Conservation (phyloP, 176 grass and related monocot genomes). For the Hordeum vulgare region MorexV3_pseudomolecules_assembly NC_058518.1:51808177-51808676, state of each 20-base stretch:
- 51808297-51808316: background rate
- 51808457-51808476: no score
- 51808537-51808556: no score
- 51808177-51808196: background rate
- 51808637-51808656: no score
- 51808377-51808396: background rate
- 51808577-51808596: no score
- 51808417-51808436: background rate
- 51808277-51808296: background rate
- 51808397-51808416: background rate
- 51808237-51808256: slow-evolving; percentile 5
- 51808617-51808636: no score
- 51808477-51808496: no score
- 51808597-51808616: no score
- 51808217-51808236: slow-evolving; percentile 12
- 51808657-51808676: no score
- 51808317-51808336: slow-evolving; percentile 31
- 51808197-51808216: background rate
- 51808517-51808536: no score
- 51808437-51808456: background rate
- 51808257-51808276: slow-evolving; percentile 11
- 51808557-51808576: no score
- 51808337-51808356: background rate
- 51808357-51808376: background rate
- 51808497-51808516: no score